A percentile compares a stretch with the other conserved stretches of the same genome.
These are phyloP conservation scores for Pseudomassariella vexata DNA, from an alignment of 2,329 filamentous ascomycete species.

Conservation along the genomic window DNA sequence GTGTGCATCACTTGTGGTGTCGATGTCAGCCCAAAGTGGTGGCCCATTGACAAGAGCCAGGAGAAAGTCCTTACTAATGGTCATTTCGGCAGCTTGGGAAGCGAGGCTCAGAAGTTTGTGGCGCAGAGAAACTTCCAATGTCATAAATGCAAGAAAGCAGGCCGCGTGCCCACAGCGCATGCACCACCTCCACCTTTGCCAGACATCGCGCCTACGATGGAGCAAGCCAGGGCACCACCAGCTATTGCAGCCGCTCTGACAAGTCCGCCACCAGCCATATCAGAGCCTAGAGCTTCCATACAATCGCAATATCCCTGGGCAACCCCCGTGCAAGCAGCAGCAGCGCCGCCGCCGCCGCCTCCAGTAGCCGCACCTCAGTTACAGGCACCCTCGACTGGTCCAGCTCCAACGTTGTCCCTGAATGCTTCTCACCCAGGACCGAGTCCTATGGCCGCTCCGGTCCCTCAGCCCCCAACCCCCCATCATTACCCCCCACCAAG, in stretches of 20 bases:
- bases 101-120: conserved; percentile 54
- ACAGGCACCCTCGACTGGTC: conserved; percentile 17
- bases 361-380: conserved; percentile 15
- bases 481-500: conserved; percentile 32
- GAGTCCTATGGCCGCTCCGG: conserved; percentile 28
- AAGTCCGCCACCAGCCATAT: conserved; percentile 17
- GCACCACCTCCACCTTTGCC: conserved; percentile 17
- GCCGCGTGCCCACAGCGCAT: conserved; percentile 36
- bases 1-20: conserved; percentile 60
- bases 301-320: conserved; percentile 7
- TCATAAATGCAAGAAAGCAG: conserved; percentile 64
- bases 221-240: conserved; percentile 19
- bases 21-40: conserved; percentile 72
- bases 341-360: conserved; percentile 10
- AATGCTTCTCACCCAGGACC: conserved; percentile 18
- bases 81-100: conserved; percentile 42
- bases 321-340: conserved; percentile 13
- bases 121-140: conserved; percentile 63
- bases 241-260: conserved; percentile 16
- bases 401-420: conserved; percentile 18
- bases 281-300: conserved; percentile 10
- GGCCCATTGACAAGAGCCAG: conserved; percentile 49
- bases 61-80: conserved; percentile 48
- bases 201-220: conserved; percentile 20
- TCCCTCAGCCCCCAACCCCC: conserved; percentile 27